phyloP scores from a whole-genome alignment of 768 basidiomycete genomes.

The Leccinum barrowsii region DNA sequence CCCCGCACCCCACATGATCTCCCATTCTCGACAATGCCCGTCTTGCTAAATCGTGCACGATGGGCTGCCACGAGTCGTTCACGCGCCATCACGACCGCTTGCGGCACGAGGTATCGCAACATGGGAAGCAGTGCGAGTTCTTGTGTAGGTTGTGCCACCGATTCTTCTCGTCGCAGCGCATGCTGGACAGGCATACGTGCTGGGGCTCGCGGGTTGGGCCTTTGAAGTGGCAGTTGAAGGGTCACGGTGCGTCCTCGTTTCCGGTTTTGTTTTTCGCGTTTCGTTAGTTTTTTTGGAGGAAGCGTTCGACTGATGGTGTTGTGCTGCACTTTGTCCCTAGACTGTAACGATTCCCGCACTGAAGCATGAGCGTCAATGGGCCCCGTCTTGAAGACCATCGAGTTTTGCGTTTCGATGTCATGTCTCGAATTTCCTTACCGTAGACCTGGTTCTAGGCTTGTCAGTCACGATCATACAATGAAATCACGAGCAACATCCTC shows the following conservation, averaged over 20 bases:
- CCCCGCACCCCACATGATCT: no score
- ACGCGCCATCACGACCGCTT: no score
- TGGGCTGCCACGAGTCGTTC: no score
- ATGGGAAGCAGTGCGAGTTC: no score
- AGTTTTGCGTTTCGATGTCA: background rate
- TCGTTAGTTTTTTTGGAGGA: background rate
- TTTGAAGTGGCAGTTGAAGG: no score
- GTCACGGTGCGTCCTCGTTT: background rate
- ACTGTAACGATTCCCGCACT: background rate
- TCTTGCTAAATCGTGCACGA: no score
- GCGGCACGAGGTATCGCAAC: no score
- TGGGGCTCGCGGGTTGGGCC: background rate
- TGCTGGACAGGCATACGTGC: constrained; percentile 5
- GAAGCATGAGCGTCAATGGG: background rate
- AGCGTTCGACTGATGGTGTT: background rate
- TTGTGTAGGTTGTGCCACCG: no score
- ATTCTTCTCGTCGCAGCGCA: background rate
- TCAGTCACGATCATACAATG: no score
- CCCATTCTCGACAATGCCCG: no score
- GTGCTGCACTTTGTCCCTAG: background rate
- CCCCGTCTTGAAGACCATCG: background rate
- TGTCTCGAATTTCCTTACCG: background rate
- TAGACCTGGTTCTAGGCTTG: no score
- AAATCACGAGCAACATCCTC: no score
- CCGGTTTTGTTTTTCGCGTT: background rate